phyloP scores from a whole-genome alignment of 495 filamentous ascomycete species.

The Terfezia claveryi region DNA sequence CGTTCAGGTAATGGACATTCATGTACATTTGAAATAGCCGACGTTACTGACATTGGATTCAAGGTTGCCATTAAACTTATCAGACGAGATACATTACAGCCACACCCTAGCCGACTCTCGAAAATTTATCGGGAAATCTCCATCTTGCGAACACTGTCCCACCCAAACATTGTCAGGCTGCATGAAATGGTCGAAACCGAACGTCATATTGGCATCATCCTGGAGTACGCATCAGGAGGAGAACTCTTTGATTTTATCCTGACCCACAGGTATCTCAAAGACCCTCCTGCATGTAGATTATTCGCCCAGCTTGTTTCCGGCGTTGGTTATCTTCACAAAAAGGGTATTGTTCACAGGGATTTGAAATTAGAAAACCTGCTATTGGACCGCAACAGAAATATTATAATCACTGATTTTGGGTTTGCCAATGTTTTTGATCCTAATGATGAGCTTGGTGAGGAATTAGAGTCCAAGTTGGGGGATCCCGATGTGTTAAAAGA shows the following conservation, averaged over 20 bases:
- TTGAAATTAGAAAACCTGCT: constrained; percentile 93
- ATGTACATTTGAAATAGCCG: background rate
- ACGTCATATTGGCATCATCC: constrained; percentile 87
- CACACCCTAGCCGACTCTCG: constrained; percentile 65
- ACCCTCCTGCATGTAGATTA: constrained; percentile 66
- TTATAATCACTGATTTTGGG: constrained; percentile 98
- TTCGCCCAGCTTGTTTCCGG: constrained; percentile 95
- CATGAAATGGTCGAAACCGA: constrained; percentile 98
- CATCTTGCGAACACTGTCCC: constrained; percentile 64
- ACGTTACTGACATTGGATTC: background rate
- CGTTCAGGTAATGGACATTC: constrained; percentile 35
- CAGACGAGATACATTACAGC: constrained; percentile 64
- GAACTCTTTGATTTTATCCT: constrained; percentile 97
- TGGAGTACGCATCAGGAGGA: constrained; percentile 93
- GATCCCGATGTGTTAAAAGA: constrained; percentile 20
- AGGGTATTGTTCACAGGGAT: constrained; percentile 95
- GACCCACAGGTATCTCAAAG: constrained; percentile 87
- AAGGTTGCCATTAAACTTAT: constrained; percentile 98
- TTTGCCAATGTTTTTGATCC: constrained; percentile 97
- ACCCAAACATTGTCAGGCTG: constrained; percentile 90
- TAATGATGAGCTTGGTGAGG: constrained; percentile 64
- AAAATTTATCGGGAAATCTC: constrained; percentile 95
- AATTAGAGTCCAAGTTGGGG: constrained; percentile 67
- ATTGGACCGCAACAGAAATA: constrained; percentile 88
- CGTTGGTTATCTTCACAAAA: constrained; percentile 95